phyloP scores from a whole-genome alignment of 495 filamentous ascomycete species.

The Lepraria neglecta region DNA sequence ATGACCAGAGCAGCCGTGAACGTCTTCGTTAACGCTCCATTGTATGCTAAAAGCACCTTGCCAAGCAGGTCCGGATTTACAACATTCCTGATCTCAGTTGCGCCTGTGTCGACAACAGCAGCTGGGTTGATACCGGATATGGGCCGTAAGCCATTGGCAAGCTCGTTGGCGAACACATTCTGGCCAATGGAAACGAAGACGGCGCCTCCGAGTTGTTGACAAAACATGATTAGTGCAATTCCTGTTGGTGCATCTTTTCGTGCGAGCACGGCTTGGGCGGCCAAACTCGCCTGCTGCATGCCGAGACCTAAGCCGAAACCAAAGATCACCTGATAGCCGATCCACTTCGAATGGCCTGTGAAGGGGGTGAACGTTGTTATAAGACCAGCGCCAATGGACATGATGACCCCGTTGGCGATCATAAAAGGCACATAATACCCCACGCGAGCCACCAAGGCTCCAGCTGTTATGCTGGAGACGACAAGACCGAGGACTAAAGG shows the following conservation, averaged over 20 bases:
- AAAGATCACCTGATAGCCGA: slow-evolving; percentile 63
- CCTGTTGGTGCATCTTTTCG: slow-evolving; percentile 54
- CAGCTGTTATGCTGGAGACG: slow-evolving; percentile 43
- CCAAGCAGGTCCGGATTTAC: slow-evolving; percentile 40
- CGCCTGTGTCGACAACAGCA: slow-evolving; percentile 50
- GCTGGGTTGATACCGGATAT: slow-evolving; percentile 43
- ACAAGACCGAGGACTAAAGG: slow-evolving; percentile 44
- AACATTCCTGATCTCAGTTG: slow-evolving; percentile 45
- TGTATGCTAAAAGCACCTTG: slow-evolving; percentile 50
- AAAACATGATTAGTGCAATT: slow-evolving; percentile 58
- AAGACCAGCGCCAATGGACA: slow-evolving; percentile 56
- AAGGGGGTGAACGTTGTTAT: slow-evolving; percentile 52
- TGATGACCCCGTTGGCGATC: slow-evolving; percentile 45
- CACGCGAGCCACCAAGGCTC: slow-evolving; percentile 45
- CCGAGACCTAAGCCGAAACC: slow-evolving; percentile 66
- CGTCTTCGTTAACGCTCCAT: slow-evolving; percentile 47
- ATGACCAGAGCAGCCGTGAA: slow-evolving; percentile 51
- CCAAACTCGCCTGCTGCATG: slow-evolving; percentile 62
- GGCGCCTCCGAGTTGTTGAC: slow-evolving; percentile 59
- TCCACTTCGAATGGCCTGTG: slow-evolving; percentile 51
- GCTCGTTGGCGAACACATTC: slow-evolving; percentile 54
- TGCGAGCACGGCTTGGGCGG: slow-evolving; percentile 56
- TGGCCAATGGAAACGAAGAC: slow-evolving; percentile 61
- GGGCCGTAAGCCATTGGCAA: slow-evolving; percentile 43
- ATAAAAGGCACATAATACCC: slow-evolving; percentile 66